These are phyloP conservation scores for Acacia melanoxylon DNA, from an alignment of 306 rosid genomes.

Conservation along the genomic window DNA sequence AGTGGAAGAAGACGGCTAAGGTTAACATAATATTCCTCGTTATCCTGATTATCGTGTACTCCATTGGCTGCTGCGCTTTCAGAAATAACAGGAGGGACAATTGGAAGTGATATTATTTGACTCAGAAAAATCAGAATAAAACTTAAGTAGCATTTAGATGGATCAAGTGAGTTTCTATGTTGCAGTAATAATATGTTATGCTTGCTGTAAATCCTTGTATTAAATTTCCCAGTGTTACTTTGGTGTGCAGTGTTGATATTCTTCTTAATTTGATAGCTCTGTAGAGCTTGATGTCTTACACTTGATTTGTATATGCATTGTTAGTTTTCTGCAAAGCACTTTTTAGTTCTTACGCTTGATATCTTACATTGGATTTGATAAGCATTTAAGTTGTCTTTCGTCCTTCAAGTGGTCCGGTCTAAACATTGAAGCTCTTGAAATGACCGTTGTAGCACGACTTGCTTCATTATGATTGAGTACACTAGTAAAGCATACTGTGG, in stretches of 20 bases:
- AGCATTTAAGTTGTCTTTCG: not conserved
- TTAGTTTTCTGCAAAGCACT: not conserved
- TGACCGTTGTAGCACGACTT: not conserved
- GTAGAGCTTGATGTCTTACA: not conserved
- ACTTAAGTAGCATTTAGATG: too few species aligned
- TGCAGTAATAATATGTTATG: not conserved
- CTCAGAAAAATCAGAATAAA: not conserved
- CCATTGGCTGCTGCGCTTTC: conserved; percentile 81
- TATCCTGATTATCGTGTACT: conserved; percentile 66
- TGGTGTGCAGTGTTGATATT: not conserved
- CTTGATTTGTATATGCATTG: not conserved
- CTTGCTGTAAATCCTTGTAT: conserved; percentile 3
- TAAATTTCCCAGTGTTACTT: not conserved
- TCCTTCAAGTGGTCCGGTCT: too few species aligned
- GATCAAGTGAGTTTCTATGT: not conserved
- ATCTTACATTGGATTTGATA: not conserved
- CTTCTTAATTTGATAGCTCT: not conserved
- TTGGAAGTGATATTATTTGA: conserved; percentile 31
- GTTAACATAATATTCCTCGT: conserved; percentile 56
- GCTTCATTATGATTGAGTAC: not conserved
- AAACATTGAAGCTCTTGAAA: not conserved
- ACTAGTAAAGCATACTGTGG: not conserved
- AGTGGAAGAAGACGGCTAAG: conserved; percentile 73
- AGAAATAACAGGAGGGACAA: conserved; percentile 63
- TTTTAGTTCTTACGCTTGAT: too few species aligned